Base-by-base conservation (phyloP, 139 green algal species). In the Pseudopediastrum boryanum region DNA sequence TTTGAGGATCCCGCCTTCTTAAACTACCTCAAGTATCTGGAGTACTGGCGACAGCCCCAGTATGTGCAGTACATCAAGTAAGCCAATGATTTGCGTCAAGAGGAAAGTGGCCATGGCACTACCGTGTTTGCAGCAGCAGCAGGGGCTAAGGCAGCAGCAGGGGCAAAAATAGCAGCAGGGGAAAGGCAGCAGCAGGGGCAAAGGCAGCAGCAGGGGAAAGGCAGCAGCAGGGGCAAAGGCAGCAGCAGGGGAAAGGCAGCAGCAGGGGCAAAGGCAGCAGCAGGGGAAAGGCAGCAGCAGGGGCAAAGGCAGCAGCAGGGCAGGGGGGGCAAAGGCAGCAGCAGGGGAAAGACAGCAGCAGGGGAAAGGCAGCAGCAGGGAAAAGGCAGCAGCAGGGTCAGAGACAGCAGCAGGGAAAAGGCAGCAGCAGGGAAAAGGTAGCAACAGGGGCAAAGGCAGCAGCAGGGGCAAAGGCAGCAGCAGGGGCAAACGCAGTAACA, bases 1-100 rank as follows among this genome's bases (percentile, higher is more conserved):
- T 90, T 98, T 51, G 89, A 97, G 0, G 90, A 98, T 69, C 75
- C 82, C 0, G 84, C 87, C 0, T 97, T 98, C 61, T 43, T 97
- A 0, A 88, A 88, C 8, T 99, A 97, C 75, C 85, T 99, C 8
- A 50, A 91, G n/a, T 99, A 99, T 80, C 84, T 99, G 44, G 77
- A 91, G 46, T 99, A 99, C 83, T 99, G 94, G 93, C 86, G 86
- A 36, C 62, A 90, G 61, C 95, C 94, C 43, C 67, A 89, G 36
- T 99, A 98, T 76, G 84, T 88, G 0, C 80, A 70, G 3, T 95
- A 92, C 62, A 84, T 84, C 27, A 78, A 67, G 69, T 84, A 19
- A 66, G 33, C n/a, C 46, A 16, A n/a, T 12, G 16, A 12, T 12
- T 16, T 12, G 13, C 46, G 46, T 16, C 46, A 16, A 12, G 46